phyloP scores from a whole-genome alignment of 1,284 basidiomycete genomes.

The Trametes polyzona region DNA sequence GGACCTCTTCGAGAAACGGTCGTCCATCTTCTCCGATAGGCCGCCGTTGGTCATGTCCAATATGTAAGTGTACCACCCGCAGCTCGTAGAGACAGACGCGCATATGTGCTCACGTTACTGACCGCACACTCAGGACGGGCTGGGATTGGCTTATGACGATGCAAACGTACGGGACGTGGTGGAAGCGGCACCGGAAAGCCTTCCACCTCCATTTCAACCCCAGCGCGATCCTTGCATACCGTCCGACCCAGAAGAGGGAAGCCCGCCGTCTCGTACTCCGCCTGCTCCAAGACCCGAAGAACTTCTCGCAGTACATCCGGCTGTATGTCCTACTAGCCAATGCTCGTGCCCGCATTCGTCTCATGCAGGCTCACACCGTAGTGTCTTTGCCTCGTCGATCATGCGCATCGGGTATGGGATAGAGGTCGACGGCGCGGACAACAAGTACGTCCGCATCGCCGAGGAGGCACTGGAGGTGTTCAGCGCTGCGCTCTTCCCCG shows the following conservation, averaged over 20 bases:
- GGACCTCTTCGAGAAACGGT: no score
- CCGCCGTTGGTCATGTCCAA: no score
- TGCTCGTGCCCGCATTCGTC: no score
- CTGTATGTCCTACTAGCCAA: background rate
- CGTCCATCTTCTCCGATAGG: no score
- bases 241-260: background rate
- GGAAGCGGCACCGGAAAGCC: background rate
- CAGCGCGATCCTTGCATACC: constrained; percentile 1
- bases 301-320: constrained; percentile 9
- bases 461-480: constrained; percentile 7
- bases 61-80: no score
- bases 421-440: constrained; percentile 25
- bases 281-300: background rate
- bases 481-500: background rate
- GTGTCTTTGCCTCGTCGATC: background rate
- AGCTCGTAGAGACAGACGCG: no score
- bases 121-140: constrained; percentile 4
- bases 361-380: no score
- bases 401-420: constrained; percentile 38
- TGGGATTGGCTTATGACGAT: constrained; percentile 6
- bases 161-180: constrained; percentile 3
- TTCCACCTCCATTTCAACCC: constrained; percentile 13
- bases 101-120: no score
- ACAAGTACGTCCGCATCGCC: constrained; percentile 2
- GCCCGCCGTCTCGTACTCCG: constrained; percentile 7